phyloP scores from a whole-genome alignment of 345 rosid genomes.

The Eucalyptus curtisii region DNA sequence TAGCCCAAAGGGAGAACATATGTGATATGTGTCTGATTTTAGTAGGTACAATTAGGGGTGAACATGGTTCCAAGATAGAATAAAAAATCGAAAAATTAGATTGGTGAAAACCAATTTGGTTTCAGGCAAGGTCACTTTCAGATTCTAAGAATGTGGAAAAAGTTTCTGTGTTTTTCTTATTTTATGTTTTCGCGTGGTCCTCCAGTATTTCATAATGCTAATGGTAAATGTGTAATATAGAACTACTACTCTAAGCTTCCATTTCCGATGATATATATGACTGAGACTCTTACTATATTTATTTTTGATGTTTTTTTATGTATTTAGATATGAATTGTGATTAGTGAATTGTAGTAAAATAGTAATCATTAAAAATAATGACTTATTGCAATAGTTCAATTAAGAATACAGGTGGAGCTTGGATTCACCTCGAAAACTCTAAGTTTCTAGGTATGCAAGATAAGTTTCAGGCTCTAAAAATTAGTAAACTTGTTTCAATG shows the following conservation, averaged over 20 bases:
- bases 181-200: too few species aligned
- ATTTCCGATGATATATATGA: accelerated
- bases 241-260: neutral
- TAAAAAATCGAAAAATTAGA: too few species aligned
- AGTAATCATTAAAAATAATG: accelerated
- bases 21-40: neutral
- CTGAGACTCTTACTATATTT: neutral
- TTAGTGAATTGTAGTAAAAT: neutral
- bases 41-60: accelerated
- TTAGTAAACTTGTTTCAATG: too few species aligned
- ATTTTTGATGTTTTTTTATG: too few species aligned
- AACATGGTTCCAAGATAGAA: accelerated
- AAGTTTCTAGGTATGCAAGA: too few species aligned
- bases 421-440: too few species aligned
- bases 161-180: accelerated
- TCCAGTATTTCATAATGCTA: too few species aligned
- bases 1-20: neutral
- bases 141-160: neutral
- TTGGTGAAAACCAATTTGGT: too few species aligned
- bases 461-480: neutral
- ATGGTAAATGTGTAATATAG: accelerated
- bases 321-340: too few species aligned
- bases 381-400: neutral
- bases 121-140: accelerated
- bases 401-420: accelerated